These are phyloP conservation scores for Avena sativa DNA, from an alignment of 176 grass and related monocot species.

Conservation along the genomic window DNA sequence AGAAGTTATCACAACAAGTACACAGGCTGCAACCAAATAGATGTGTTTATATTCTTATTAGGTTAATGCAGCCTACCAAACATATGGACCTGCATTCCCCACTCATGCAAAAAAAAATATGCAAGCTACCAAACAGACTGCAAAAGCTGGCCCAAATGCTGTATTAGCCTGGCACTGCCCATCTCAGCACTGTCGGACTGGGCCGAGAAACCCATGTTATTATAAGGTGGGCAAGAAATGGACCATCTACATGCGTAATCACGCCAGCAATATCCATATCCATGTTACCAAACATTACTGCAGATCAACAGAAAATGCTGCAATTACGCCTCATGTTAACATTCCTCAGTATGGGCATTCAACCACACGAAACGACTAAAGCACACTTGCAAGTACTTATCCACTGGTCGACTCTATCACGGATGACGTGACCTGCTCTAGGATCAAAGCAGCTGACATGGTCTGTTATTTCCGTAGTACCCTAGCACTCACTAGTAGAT, in stretches of 20 bases:
- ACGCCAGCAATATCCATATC: neutral
- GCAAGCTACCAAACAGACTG: too few species aligned
- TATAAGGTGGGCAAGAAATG: neutral
- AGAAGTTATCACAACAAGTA: too few species aligned
- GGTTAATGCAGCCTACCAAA: too few species aligned
- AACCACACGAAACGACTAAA: slow-evolving; percentile 26
- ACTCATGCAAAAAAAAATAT: too few species aligned
- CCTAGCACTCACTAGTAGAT: slow-evolving; percentile 50
- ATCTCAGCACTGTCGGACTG: too few species aligned
- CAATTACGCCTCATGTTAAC: neutral
- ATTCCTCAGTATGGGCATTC: slow-evolving; percentile 7
- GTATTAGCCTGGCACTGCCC: too few species aligned
- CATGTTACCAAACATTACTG: neutral
- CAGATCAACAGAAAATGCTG: neutral
- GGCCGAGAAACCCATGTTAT: too few species aligned
- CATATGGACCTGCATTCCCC: too few species aligned
- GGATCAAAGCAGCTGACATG: slow-evolving; percentile 23
- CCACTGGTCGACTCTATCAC: slow-evolving; percentile 12
- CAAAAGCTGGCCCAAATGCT: too few species aligned
- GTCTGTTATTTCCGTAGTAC: slow-evolving; percentile 43
- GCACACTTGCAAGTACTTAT: neutral
- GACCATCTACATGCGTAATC: neutral
- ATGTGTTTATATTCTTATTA: too few species aligned
- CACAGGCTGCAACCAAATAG: too few species aligned
- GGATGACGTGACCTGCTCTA: slow-evolving; percentile 6